Evolutionary conservation across 306 rosid species (phyloP).

Genomic region (Inga laurina): DNA sequence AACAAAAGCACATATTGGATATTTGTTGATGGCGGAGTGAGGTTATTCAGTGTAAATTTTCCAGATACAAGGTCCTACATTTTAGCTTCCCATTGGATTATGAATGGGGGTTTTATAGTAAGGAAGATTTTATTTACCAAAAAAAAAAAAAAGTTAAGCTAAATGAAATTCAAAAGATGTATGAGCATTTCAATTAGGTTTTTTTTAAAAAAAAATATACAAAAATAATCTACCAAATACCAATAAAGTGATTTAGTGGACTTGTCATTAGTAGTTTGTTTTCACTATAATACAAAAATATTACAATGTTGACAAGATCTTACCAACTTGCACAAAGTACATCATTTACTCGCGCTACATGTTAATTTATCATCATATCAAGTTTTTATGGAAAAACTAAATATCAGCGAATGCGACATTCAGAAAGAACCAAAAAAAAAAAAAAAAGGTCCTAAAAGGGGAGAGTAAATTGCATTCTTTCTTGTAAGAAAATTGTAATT

Average conservation of each 20-base stretch:
- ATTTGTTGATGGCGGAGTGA: not conserved
- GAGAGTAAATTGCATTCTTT: too few species aligned
- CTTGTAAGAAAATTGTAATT: too few species aligned
- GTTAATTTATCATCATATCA: not conserved
- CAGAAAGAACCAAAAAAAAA: not conserved
- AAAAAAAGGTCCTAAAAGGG: too few species aligned
- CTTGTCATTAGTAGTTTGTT: not conserved
- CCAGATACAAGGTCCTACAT: not conserved
- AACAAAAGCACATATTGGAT: not conserved
- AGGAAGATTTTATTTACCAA: not conserved
- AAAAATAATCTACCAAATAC: not conserved
- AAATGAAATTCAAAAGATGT: not conserved
- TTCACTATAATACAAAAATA: not conserved
- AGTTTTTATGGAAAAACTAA: not conserved
- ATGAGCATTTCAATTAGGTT: not conserved
- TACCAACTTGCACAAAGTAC: not conserved
- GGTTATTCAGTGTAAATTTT: not conserved
- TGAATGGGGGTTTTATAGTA: not conserved
- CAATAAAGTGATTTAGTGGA: not conserved
- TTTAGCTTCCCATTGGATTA: not conserved
- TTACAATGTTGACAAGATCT: not conserved
- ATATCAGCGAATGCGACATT: not conserved
- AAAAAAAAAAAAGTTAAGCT: not conserved
- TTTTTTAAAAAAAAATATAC: too few species aligned
- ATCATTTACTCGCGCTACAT: not conserved